Conservation (phyloP, 2,329 filamentous ascomycete genomes). For the Penicillium sp. region DNA sequence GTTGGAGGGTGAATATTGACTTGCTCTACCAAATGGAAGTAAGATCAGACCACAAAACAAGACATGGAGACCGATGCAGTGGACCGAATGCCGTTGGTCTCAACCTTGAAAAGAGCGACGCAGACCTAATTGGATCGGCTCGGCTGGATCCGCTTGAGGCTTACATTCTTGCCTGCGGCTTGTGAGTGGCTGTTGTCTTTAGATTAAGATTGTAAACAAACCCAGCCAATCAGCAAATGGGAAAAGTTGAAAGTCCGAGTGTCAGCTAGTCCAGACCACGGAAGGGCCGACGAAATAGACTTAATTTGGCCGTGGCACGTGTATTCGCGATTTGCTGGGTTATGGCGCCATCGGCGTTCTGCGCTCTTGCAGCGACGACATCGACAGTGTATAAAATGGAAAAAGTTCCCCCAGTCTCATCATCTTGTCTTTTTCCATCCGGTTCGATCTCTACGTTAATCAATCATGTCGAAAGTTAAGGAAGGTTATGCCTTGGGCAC, state of each 20-base stretch:
- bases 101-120: neutral
- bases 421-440: neutral
- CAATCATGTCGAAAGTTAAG: conserved; percentile 14
- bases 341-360: conserved; percentile 18
- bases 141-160: neutral
- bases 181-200: neutral
- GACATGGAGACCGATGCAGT: too few relatives aligned
- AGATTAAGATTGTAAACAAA: neutral
- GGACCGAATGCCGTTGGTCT: too few relatives aligned
- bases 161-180: neutral
- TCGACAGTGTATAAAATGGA: neutral
- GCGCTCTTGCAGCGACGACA: neutral
- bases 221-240: neutral
- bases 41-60: too few relatives aligned
- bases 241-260: neutral
- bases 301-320: neutral
- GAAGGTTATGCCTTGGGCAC: conserved; percentile 12
- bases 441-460: neutral
- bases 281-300: neutral
- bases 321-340: conserved; percentile 18
- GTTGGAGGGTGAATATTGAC: too few relatives aligned
- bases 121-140: neutral
- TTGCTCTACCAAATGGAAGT: too few relatives aligned
- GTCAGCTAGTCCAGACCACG: neutral
- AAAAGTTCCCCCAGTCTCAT: neutral